These are phyloP conservation scores for Poa annua DNA, from an alignment of 176 grass and related monocot species.

Conservation along the genomic window DNA sequence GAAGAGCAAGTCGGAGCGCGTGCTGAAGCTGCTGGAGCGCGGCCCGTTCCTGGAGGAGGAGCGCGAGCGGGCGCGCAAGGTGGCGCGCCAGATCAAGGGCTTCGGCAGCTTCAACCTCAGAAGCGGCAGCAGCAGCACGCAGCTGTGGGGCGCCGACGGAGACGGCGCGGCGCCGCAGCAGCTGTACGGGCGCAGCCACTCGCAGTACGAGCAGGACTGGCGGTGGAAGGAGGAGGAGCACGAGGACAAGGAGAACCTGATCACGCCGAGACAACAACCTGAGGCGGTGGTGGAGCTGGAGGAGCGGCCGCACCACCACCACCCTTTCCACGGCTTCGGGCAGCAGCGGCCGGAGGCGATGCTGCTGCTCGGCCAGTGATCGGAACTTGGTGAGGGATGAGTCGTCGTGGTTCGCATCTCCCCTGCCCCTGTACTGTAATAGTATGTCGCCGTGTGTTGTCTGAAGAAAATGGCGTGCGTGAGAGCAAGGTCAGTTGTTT, in stretches of 20 bases:
- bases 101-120: slow-evolving; percentile 88
- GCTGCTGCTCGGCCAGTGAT: slow-evolving; percentile 65
- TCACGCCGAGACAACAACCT: neutral
- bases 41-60: slow-evolving; percentile 80
- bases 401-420: neutral
- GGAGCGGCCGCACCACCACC: slow-evolving; percentile 42
- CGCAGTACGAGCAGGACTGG: slow-evolving; percentile 41
- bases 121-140: neutral
- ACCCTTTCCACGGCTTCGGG: slow-evolving; percentile 59
- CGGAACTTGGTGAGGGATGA: neutral
- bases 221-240: slow-evolving; percentile 19
- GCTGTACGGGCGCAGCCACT: slow-evolving; percentile 61
- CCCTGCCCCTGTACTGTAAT: neutral
- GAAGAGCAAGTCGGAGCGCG: slow-evolving; percentile 74
- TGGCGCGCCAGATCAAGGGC: slow-evolving; percentile 71
- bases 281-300: neutral
- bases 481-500: slow-evolving; percentile 37
- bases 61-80: slow-evolving; percentile 65
- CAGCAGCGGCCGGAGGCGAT: slow-evolving; percentile 49
- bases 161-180: slow-evolving; percentile 11
- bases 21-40: slow-evolving; percentile 78
- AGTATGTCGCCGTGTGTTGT: neutral
- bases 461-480: neutral
- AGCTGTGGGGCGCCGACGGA: neutral
- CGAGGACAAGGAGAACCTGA: slow-evolving; percentile 61